Conservation (phyloP, 768 basidiomycete species). For the Rhizopogon vulgaris region DNA sequence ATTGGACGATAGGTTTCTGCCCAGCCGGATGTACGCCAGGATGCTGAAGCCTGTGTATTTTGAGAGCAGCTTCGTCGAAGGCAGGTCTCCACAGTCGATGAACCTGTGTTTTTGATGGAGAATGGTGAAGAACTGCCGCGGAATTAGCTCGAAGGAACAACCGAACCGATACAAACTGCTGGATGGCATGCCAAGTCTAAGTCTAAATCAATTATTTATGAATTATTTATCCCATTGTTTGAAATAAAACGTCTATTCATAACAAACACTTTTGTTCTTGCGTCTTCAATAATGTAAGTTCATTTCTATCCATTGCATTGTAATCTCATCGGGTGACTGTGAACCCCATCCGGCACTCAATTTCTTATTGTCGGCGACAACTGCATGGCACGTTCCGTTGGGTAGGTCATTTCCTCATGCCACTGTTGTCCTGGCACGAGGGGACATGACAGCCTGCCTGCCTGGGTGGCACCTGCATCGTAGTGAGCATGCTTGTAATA, state of each 20-base stretch:
- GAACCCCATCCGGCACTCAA: neutral
- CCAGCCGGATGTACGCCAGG: conserved; percentile 17
- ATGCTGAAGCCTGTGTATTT: conserved; percentile 35
- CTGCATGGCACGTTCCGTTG: conserved; percentile 4
- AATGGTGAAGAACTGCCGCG: conserved; percentile 53
- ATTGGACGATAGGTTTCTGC: conserved; percentile 28
- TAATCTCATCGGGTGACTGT: too few relatives aligned
- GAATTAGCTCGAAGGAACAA: conserved; percentile 51
- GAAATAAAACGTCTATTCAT: too few relatives aligned
- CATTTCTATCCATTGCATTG: too few relatives aligned
- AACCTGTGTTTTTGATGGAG: conserved; percentile 35
- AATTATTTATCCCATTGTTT: too few relatives aligned
- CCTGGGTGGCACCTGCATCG: conserved; percentile 20
- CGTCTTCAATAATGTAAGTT: too few relatives aligned
- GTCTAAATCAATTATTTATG: too few relatives aligned
- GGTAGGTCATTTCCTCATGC: neutral
- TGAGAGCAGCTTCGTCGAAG: conserved; percentile 45
- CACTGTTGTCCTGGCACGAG: conserved; percentile 15
- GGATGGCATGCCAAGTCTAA: neutral
- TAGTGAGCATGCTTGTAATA: conserved; percentile 5
- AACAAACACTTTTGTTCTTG: too few relatives aligned
- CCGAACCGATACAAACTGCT: conserved; percentile 52
- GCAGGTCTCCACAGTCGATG: conserved; percentile 46
- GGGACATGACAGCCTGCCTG: conserved; percentile 6
- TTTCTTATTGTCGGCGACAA: neutral